A percentile compares a stretch with the other conserved stretches of the same genome.
Conservation (phyloP, 371 early-diverging fungal genomes). For the Circinella minor region DNA sequence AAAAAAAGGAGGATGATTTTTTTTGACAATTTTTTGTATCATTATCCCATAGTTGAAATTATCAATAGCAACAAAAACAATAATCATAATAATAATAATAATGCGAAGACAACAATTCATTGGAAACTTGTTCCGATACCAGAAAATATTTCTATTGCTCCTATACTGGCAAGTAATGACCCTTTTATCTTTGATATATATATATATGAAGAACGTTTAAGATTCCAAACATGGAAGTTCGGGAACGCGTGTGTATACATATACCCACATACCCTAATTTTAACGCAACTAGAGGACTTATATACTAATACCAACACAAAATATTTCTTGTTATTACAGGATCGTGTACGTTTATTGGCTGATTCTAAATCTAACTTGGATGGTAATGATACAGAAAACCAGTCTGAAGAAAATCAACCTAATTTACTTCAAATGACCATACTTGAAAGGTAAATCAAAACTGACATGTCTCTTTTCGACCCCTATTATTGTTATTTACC, state of each 20-base stretch:
- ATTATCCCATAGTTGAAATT: neutral
- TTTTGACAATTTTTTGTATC: slow-evolving; percentile 3
- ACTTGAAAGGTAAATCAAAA: neutral
- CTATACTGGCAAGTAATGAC: neutral
- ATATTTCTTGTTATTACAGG: neutral
- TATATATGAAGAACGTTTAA: too few species aligned
- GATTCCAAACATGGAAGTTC: too few species aligned
- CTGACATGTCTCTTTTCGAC: neutral
- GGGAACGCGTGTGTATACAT: too few species aligned
- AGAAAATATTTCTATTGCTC: neutral
- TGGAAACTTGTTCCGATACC: slow-evolving; percentile 7
- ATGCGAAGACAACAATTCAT: neutral
- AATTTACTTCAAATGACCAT: neutral
- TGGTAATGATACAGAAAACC: neutral
- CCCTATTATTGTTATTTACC: too few species aligned
- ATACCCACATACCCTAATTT: too few species aligned
- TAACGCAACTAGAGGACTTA: too few species aligned
- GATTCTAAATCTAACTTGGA: neutral
- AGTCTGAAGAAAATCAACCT: neutral
- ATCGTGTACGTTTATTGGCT: neutral
- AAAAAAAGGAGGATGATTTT: neutral
- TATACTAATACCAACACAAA: too few species aligned
- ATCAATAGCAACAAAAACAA: neutral
- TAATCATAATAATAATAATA: neutral
- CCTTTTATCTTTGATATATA: neutral